These are phyloP conservation scores for Nevesoporus exiguus DNA, from an alignment of 768 basidiomycete species.

Conservation along the genomic window DNA sequence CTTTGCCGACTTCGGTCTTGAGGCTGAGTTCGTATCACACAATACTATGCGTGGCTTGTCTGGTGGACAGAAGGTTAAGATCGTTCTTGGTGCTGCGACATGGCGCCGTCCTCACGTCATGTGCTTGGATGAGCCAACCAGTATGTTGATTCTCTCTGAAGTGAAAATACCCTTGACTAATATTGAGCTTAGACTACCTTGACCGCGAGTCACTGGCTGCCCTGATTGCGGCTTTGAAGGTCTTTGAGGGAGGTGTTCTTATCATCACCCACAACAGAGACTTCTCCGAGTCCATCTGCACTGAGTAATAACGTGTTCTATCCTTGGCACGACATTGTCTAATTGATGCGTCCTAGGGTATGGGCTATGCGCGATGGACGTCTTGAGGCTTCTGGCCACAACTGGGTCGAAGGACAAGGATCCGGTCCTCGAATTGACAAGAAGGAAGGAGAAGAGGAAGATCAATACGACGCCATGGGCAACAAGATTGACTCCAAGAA, in stretches of 20 bases:
- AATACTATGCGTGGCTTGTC: constrained; percentile 99
- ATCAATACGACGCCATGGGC: constrained; percentile 93
- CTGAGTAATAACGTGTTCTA: constrained; percentile 47
- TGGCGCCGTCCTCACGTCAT: constrained; percentile 99
- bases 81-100: constrained; percentile 95
- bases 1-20: constrained; percentile 98
- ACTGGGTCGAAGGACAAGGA: constrained; percentile 99
- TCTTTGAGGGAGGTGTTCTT: constrained; percentile 97
- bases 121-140: constrained; percentile 96
- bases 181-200: constrained; percentile 71
- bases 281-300: constrained; percentile 98
- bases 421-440: constrained; percentile 93
- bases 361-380: constrained; percentile 99
- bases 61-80: constrained; percentile 99
- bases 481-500: constrained; percentile 91
- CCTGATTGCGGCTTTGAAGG: constrained; percentile 96
- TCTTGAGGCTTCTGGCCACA: constrained; percentile 96
- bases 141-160: constrained; percentile 37
- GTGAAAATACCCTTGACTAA: background rate
- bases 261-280: constrained; percentile 97
- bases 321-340: background rate
- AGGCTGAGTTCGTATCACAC: constrained; percentile 98
- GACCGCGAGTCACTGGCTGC: constrained; percentile 99
- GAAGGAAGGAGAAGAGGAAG: constrained; percentile 87
- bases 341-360: constrained; percentile 43